phyloP scores from a whole-genome alignment of 1,284 basidiomycete species.

The Rhodotorula sp. region DNA sequence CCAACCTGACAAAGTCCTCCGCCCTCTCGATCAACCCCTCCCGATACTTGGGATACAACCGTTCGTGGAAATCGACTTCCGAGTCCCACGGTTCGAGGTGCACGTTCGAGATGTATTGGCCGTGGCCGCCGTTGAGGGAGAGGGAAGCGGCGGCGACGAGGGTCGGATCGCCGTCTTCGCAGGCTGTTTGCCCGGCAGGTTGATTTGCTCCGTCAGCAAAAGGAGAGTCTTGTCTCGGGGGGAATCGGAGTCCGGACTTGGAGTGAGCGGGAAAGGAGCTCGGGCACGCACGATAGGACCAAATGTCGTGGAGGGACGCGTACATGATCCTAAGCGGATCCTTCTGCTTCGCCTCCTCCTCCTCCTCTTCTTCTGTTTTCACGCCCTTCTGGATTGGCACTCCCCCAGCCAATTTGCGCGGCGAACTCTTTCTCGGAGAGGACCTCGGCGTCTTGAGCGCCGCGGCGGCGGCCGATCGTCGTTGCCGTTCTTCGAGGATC shows the following conservation, averaged over 20 bases:
- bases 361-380: background rate
- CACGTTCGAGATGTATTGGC: conserved; percentile 59
- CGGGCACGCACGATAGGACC: conserved; percentile 39
- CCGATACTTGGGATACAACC: conserved; percentile 72
- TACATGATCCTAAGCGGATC: conserved; percentile 73
- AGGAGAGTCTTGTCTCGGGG: background rate
- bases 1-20: conserved; percentile 66
- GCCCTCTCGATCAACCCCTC: conserved; percentile 67
- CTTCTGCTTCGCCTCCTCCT: background rate
- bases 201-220: no score
- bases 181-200: conserved; percentile 52
- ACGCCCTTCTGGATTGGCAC: background rate
- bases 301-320: conserved; percentile 82
- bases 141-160: conserved; percentile 42
- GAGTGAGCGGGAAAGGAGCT: background rate
- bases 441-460: background rate
- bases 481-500: conserved; percentile 34
- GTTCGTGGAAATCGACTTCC: conserved; percentile 72
- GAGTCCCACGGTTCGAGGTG: conserved; percentile 76
- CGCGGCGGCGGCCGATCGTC: background rate
- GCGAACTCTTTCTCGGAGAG: conserved; percentile 16
- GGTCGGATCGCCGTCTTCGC: conserved; percentile 43
- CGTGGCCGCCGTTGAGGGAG: conserved; percentile 39
- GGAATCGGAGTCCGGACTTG: background rate
- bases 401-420: background rate